phyloP scores from a whole-genome alignment of 2,329 filamentous ascomycete species.

The Myriosclerotinia scirpicola region DNA sequence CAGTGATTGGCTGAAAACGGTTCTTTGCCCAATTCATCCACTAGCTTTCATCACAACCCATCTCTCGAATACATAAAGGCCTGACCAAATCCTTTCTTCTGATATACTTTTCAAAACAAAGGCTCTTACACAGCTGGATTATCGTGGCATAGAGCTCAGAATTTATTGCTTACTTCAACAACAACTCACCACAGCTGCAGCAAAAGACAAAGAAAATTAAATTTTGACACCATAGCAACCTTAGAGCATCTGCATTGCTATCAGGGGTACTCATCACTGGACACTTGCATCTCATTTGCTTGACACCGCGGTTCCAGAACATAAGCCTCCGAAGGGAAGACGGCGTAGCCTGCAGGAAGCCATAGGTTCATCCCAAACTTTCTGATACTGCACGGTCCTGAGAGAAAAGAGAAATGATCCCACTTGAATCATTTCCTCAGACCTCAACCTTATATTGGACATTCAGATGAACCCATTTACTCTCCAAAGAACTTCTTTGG shows the following conservation, averaged over 20 bases:
- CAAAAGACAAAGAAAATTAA: conserved; percentile 23
- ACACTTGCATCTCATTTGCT: conserved; percentile 35
- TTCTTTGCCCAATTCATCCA: conserved; percentile 32
- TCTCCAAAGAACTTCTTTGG: conserved; percentile 33
- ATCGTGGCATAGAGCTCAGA: conserved; percentile 19
- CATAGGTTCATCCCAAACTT: conserved; percentile 43
- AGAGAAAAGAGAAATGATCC: conserved; percentile 40
- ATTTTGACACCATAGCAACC: conserved; percentile 27
- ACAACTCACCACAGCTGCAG: conserved; percentile 11
- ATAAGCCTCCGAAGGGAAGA: conserved; percentile 32
- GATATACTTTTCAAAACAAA: conserved; percentile 36
- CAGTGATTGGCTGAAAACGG: conserved; percentile 40
- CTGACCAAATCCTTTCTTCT: conserved; percentile 36
- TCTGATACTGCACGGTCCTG: conserved; percentile 33
- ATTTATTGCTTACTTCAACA: conserved; percentile 28
- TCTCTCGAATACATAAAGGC: conserved; percentile 39
- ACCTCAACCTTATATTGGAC: conserved; percentile 32
- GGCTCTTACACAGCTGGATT: conserved; percentile 29
- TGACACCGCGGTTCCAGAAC: conserved; percentile 37
- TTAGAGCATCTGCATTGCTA: conserved; percentile 31
- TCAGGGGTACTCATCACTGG: conserved; percentile 35
- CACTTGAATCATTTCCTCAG: conserved; percentile 35
- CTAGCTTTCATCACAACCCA: conserved; percentile 24
- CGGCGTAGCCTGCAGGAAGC: conserved; percentile 38
- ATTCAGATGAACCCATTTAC: conserved; percentile 36